These are phyloP conservation scores for Corymbia calophylla DNA, from an alignment of 441 rosid species.

Conservation along the genomic window DNA sequence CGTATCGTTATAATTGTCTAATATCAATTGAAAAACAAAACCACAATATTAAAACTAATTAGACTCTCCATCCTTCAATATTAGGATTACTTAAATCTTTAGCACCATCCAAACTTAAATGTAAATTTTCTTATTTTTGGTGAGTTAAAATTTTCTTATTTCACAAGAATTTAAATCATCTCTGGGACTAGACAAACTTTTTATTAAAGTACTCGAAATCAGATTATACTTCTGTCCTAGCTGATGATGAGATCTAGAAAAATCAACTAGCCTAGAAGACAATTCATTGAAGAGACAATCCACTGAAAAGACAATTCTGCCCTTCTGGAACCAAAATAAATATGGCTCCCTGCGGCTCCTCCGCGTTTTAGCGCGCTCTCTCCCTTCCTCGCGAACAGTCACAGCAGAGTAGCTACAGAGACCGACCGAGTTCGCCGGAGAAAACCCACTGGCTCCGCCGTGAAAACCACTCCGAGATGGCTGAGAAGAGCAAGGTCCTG, in stretches of 20 bases:
- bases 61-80: background rate
- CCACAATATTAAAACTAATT: background rate
- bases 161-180: background rate
- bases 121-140: background rate
- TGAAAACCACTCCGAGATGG: conserved; percentile 1
- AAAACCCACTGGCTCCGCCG: background rate
- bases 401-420: background rate
- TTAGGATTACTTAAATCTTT: background rate
- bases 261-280: background rate
- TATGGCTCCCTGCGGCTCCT: background rate
- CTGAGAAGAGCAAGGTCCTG: conserved; percentile 22
- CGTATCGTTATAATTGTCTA: background rate
- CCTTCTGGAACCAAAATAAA: background rate
- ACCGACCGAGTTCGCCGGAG: background rate
- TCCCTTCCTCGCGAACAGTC: background rate
- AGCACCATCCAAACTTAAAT: background rate
- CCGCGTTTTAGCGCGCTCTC: background rate
- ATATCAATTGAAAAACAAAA: background rate
- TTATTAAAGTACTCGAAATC: background rate
- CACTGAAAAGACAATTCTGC: background rate
- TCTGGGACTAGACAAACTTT: background rate
- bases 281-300: background rate
- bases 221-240: background rate
- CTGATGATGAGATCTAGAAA: background rate
- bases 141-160: background rate